Evolutionary conservation across 495 filamentous ascomycete species (phyloP).

Genomic region (Penicillium canescens): DNA sequence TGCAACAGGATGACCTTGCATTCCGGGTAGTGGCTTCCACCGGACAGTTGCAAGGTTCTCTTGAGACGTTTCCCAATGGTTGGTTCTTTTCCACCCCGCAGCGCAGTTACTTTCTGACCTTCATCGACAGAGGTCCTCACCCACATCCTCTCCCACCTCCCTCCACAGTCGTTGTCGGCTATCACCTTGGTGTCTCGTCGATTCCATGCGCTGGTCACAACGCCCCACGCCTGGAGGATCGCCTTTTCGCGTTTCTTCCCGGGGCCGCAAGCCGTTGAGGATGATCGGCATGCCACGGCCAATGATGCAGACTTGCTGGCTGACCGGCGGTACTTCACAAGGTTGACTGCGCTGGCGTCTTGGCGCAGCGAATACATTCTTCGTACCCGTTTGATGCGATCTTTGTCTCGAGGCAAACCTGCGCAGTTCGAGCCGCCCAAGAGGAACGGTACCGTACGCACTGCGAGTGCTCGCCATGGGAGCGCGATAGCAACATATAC

Average conservation of each 20-base stretch:
- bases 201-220: conserved; percentile 80
- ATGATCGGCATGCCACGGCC: conserved; percentile 19
- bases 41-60: conserved; percentile 46
- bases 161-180: conserved; percentile 72
- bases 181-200: conserved; percentile 81
- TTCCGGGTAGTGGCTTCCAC: conserved; percentile 64
- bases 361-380: conserved; percentile 94
- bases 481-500: conserved; percentile 74
- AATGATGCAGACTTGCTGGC: conserved; percentile 53
- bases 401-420: conserved; percentile 75
- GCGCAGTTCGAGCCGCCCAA: conserved; percentile 54
- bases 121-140: conserved; percentile 74
- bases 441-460: conserved; percentile 48
- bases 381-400: conserved; percentile 79
- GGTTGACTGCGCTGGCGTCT: conserved; percentile 75
- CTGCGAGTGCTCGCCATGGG: conserved; percentile 50
- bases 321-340: conserved; percentile 73
- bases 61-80: conserved; percentile 83
- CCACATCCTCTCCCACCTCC: conserved; percentile 86
- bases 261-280: conserved; percentile 55
- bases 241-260: conserved; percentile 90
- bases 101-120: conserved; percentile 22
- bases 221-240: conserved; percentile 85
- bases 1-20: conserved; percentile 44
- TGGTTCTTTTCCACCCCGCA: conserved; percentile 26